Evolutionary conservation across 2,329 filamentous ascomycete genomes (phyloP), one percentile per base, ranked within the genome.

Genomic region (Exophiala bonariae): DNA sequence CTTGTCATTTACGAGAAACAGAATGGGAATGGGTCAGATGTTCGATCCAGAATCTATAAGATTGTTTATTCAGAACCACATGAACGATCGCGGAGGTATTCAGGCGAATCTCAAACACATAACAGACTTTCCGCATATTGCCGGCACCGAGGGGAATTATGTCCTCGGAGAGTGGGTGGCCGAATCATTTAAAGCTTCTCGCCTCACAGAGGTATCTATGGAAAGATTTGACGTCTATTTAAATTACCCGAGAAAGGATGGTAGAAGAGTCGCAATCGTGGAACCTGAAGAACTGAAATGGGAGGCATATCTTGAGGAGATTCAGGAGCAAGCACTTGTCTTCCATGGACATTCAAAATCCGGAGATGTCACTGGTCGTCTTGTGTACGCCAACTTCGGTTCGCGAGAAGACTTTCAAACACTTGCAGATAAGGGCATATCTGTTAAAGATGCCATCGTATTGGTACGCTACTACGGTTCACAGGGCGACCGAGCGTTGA

Each of bases 381-480:
- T 97, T 35, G 80, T 99, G 1, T 99, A 96, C 65, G 92, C 86
- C 43, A 96, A 97, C 68, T 95, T 91, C 61, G 95, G 93, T 10
- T 86, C 88, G 34, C 79, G 83, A 41, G 83, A 88, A 34, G 93
- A 99, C 64, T 97, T 95, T 64, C 77, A 86, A 63, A 72, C 69
- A 44, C 72, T 99, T 20, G 73, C 79, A 49, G 82, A 90, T 44
- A 80, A 79, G 54, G 87, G 85, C 0, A 78, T 97, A 50, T 77
- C 86, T 20, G 78, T 89, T 1, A 80, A 85, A 41, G 91, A 89
- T 10, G 84, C 89, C 3, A 89, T 99, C 61, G 90, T 85, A 1
- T 72, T 99, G 26, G 87, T 97, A 16, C 80, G 88, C 47, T 86
- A 93, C 64, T 84, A 86, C 58, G 89, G 89, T 26, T 81, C 82